A percentile compares a stretch with the other conserved stretches of the same genome.
These are phyloP conservation scores for Thalia dealbata DNA, from an alignment of 176 grass and related monocot species.

Conservation along the genomic window DNA sequence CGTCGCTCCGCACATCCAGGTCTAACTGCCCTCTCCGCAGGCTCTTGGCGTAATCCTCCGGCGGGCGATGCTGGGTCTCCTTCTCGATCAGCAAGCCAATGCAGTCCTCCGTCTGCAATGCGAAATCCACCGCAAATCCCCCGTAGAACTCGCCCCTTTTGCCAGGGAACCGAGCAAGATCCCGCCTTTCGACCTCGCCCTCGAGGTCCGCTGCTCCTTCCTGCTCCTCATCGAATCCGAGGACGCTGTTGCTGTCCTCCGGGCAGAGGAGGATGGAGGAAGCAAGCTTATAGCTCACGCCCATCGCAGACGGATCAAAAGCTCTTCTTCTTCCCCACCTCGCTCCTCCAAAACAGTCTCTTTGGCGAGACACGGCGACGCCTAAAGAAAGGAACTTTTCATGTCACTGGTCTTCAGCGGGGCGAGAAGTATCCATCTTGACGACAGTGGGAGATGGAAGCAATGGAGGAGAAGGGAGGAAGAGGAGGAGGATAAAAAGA, in stretches of 20 bases:
- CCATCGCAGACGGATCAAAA: not conserved
- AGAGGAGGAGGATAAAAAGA: not conserved
- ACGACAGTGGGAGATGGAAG: not conserved
- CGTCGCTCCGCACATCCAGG: not conserved
- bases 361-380: not conserved
- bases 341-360: not conserved
- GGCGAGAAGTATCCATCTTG: not conserved
- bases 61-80: slow-evolving; percentile 10
- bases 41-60: slow-evolving; percentile 2
- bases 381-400: not conserved
- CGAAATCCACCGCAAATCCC: not conserved
- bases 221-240: slow-evolving; percentile 5
- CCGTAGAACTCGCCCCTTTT: not conserved
- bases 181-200: not conserved
- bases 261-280: slow-evolving; percentile 15
- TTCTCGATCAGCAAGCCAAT: slow-evolving; percentile 15
- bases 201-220: not conserved
- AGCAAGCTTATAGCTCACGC: not conserved
- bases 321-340: not conserved
- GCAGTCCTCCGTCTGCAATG: slow-evolving; percentile 11
- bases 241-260: slow-evolving; percentile 12
- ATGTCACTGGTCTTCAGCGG: not conserved
- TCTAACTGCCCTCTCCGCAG: not conserved
- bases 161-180: not conserved
- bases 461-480: not conserved